phyloP scores from a whole-genome alignment of 176 grass and related monocot genomes.

The Oryza officinalis region DNA sequence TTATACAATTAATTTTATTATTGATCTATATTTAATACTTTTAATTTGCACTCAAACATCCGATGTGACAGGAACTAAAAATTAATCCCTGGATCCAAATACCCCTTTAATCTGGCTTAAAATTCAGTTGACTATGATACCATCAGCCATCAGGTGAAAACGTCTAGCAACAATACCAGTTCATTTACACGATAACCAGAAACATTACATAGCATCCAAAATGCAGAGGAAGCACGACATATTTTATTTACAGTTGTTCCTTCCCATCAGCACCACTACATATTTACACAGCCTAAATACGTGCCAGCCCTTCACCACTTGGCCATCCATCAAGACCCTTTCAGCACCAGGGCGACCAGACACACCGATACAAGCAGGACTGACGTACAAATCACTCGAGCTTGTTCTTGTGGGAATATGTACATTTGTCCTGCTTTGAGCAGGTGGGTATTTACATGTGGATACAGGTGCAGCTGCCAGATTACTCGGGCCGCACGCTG shows the following conservation, averaged over 20 bases:
- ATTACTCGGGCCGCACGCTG: constrained; percentile 67
- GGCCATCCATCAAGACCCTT: neutral
- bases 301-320: neutral
- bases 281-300: neutral
- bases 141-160: neutral
- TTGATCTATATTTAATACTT: no score
- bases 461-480: neutral
- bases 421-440: constrained; percentile 26
- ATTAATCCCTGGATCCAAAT: no score
- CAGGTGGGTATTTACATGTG: constrained; percentile 30
- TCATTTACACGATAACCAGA: constrained; percentile 10
- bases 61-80: no score
- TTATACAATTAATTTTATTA: no score
- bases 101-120: no score
- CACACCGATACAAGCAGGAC: neutral
- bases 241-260: constrained; percentile 57
- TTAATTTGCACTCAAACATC: no score
- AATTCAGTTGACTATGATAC: no score
- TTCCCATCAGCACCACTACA: constrained; percentile 23
- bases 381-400: neutral
- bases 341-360: neutral
- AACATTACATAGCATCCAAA: constrained; percentile 19
- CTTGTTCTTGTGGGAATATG: neutral
- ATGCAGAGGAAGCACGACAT: constrained; percentile 41
- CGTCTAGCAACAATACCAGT: neutral